phyloP scores from a whole-genome alignment of 176 grass and related monocot species.

The Coix lacrymajobi region DNA sequence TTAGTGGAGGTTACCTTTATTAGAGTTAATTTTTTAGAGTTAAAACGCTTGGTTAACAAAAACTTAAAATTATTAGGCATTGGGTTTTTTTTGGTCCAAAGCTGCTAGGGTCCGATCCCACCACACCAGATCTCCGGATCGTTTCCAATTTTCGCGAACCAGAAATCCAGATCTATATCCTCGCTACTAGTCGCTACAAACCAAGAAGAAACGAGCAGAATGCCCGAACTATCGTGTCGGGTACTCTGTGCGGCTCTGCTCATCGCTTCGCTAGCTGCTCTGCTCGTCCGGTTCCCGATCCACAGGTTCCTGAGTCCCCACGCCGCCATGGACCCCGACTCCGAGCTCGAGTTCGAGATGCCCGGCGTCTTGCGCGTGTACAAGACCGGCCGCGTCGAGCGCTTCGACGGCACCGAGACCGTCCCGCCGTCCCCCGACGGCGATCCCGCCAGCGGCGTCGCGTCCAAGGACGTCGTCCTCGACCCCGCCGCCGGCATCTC shows the following conservation, averaged over 20 bases:
- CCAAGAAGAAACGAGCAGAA: background rate
- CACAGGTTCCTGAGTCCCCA: background rate
- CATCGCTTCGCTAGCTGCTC: constrained; percentile 17
- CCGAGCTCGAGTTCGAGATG: constrained; percentile 52
- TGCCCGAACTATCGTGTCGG: constrained; percentile 3
- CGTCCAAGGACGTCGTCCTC: constrained; percentile 61
- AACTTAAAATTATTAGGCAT: too few species aligned
- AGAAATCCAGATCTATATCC: background rate
- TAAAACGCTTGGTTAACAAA: too few species aligned
- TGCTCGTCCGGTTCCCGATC: constrained; percentile 13
- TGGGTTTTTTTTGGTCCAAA: too few species aligned
- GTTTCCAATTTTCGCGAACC: too few species aligned
- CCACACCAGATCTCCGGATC: too few species aligned
- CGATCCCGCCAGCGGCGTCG: constrained; percentile 45
- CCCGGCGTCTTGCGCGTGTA: constrained; percentile 36
- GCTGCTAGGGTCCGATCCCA: too few species aligned
- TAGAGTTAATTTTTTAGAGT: too few species aligned
- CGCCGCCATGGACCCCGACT: constrained; percentile 35
- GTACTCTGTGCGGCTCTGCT: constrained; percentile 21
- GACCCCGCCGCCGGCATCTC: constrained; percentile 32
- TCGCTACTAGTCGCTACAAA: background rate
- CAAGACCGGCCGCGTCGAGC: constrained; percentile 72
- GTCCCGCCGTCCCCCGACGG: constrained; percentile 41
- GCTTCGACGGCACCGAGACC: constrained; percentile 54
- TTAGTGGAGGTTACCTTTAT: too few species aligned